A percentile compares a stretch with the other conserved stretches of the same genome.
These are phyloP conservation scores for Trichoderma asperelloides DNA, from an alignment of 495 filamentous ascomycete species.

Conservation along the genomic window DNA sequence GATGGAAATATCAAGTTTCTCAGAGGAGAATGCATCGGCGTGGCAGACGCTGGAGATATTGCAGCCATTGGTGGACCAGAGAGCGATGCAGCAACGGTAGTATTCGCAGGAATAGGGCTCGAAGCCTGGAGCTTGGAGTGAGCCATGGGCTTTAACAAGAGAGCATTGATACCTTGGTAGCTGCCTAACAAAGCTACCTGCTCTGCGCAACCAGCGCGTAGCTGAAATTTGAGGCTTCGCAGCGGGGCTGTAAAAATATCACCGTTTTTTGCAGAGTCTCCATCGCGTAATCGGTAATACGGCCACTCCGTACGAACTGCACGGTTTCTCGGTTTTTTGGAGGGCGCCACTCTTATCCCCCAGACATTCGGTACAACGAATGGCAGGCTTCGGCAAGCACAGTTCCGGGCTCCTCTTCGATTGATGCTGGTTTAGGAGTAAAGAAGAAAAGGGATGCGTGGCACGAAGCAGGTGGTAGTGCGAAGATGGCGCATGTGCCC, in stretches of 20 bases:
- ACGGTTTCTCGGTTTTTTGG: neutral
- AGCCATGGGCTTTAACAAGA: neutral
- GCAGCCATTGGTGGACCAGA: slow-evolving; percentile 14
- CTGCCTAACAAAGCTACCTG: neutral
- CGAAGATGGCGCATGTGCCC: neutral
- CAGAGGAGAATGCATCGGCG: slow-evolving; percentile 47
- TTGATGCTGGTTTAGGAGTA: neutral
- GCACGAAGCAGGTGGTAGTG: neutral
- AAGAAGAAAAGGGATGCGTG: neutral
- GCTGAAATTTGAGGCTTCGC: neutral
- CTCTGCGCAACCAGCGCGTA: no score
- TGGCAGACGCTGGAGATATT: slow-evolving; percentile 48
- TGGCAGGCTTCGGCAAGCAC: neutral
- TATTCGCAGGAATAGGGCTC: slow-evolving; percentile 42
- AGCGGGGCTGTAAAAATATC: neutral
- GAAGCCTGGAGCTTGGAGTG: slow-evolving; percentile 32
- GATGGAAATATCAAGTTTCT: slow-evolving; percentile 29
- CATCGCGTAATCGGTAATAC: slow-evolving; percentile 6
- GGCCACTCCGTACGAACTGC: neutral
- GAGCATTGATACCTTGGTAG: neutral
- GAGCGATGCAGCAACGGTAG: neutral
- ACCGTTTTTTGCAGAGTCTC: neutral
- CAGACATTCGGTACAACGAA: neutral
- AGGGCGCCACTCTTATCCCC: neutral
- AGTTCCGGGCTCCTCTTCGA: neutral